Evolutionary conservation across 495 filamentous ascomycete species (phyloP), one percentile per base, ranked within the genome.

Genomic region (Niebla homalea): DNA sequence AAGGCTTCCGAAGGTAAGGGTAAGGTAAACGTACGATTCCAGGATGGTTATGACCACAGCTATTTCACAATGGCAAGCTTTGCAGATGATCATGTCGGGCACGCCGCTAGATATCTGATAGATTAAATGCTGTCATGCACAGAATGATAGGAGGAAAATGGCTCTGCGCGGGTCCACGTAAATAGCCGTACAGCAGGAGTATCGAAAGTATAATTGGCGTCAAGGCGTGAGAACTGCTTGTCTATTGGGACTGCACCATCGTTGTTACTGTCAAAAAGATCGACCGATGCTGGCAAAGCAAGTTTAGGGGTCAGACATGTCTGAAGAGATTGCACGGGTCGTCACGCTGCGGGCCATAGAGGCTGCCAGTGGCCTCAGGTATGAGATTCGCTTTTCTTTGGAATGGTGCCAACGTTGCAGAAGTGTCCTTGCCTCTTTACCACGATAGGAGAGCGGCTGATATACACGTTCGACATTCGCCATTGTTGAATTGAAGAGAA

Each of bases 61-160:
- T 98, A 98, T 64, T 96, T 76, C 66, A 94, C 92, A 59, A 90
- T 98, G 70, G 78, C 90, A 25, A 78, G 72, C 11, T 98, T 98
- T 67, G 74, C 84, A 43, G 81, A 83, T 57, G 89, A 97, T 55
- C 92, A 98, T 72, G 74, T 98, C 46, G 79, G 83, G 48, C 87
- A 92, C 65, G 87, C 88, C 49, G 89, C 92, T 36, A 92, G 87
- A 74, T 78, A 88, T 67, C 66, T 94, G 38, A 64, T 75, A 63
- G 66, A 65, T 57, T 77, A 78, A 51, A 47, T 36, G 6, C 19
- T 36, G 23, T 25, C 25, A 48, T 18, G 2, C 15, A 36, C 39
- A 16, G 5, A n/a, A 26, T 36, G 45, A n/a, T 5, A 6, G 1
- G 12, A 7, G 12, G 12, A 32, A 7, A 7, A 1, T 10, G 26